Evolutionary conservation across 331 rosid genomes (phyloP).

Genomic region (Quercus tomentella): DNA sequence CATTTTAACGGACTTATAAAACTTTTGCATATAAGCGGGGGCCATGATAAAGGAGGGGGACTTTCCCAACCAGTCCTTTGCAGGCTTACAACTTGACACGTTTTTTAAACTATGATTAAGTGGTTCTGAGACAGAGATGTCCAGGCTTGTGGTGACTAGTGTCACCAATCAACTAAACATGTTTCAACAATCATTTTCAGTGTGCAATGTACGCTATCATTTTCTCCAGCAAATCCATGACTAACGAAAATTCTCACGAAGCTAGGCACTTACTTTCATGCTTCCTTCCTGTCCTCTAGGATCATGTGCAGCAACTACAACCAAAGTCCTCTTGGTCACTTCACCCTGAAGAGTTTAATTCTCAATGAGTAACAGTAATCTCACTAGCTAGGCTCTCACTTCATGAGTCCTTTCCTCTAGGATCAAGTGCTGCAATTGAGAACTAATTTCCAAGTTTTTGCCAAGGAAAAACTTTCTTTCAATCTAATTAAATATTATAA

Average conservation of each 20-base stretch:
- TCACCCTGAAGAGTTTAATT: background rate
- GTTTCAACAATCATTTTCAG: conserved; percentile 35
- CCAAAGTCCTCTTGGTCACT: background rate
- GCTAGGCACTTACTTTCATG: background rate
- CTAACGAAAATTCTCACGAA: background rate
- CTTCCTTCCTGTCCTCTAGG: background rate
- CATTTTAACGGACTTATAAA: accelerated
- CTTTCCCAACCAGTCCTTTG: background rate
- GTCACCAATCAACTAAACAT: conserved; percentile 33
- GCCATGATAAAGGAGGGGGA: too few relatives aligned
- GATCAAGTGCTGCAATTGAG: background rate
- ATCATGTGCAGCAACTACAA: background rate
- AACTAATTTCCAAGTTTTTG: too few relatives aligned
- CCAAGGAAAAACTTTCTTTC: too few relatives aligned
- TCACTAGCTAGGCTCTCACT: background rate
- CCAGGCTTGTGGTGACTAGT: conserved; percentile 22
- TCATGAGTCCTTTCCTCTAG: background rate
- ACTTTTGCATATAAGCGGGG: too few relatives aligned
- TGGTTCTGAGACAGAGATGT: conserved; percentile 18
- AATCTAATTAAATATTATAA: too few relatives aligned
- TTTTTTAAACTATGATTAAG: conserved; percentile 15
- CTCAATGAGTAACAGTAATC: too few relatives aligned
- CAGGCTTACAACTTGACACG: background rate
- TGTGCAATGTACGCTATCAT: conserved; percentile 10
- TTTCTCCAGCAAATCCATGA: background rate